A percentile compares a stretch with the other conserved stretches of the same genome.
These are phyloP conservation scores for Lepidium didymum DNA, from an alignment of 345 rosid species.

Conservation along the genomic window DNA sequence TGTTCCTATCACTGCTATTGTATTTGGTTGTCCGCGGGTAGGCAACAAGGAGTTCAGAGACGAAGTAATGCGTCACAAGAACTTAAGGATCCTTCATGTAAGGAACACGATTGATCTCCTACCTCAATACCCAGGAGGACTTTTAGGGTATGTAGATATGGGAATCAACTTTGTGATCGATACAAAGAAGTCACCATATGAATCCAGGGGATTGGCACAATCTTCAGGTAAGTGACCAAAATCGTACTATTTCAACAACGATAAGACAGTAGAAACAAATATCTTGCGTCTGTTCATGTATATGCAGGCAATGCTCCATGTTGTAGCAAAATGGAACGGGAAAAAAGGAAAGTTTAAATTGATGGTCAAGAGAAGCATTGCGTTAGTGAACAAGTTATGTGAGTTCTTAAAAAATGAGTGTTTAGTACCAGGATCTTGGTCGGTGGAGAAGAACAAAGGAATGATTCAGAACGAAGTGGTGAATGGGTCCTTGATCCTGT, in stretches of 20 bases:
- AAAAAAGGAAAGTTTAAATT: constrained; percentile 49
- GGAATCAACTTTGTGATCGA: constrained; percentile 58
- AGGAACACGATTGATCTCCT: constrained; percentile 64
- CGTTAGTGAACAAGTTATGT: constrained; percentile 72
- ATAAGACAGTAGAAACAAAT: neutral
- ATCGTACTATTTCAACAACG: neutral
- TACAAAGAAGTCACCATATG: constrained; percentile 57
- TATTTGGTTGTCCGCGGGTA: constrained; percentile 73
- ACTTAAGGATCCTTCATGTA: constrained; percentile 57
- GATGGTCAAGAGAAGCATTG: constrained; percentile 74
- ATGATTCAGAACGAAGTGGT: constrained; percentile 44
- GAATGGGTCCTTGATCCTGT: constrained; percentile 53
- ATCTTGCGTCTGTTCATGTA: neutral
- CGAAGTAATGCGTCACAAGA: constrained; percentile 33
- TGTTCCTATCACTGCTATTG: constrained; percentile 61
- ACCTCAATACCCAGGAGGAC: constrained; percentile 57
- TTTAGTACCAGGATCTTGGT: constrained; percentile 75
- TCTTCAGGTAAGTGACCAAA: constrained; percentile 28
- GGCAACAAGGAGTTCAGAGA: constrained; percentile 61
- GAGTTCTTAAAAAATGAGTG: constrained; percentile 65
- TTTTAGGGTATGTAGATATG: constrained; percentile 47
- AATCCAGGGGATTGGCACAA: constrained; percentile 86
- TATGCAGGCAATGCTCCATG: constrained; percentile 65
- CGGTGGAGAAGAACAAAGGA: constrained; percentile 92
- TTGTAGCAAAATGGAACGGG: constrained; percentile 85